These are phyloP conservation scores for Sanghuangporus weigelae DNA, from an alignment of 1,284 basidiomycete genomes.

Conservation along the genomic window DNA sequence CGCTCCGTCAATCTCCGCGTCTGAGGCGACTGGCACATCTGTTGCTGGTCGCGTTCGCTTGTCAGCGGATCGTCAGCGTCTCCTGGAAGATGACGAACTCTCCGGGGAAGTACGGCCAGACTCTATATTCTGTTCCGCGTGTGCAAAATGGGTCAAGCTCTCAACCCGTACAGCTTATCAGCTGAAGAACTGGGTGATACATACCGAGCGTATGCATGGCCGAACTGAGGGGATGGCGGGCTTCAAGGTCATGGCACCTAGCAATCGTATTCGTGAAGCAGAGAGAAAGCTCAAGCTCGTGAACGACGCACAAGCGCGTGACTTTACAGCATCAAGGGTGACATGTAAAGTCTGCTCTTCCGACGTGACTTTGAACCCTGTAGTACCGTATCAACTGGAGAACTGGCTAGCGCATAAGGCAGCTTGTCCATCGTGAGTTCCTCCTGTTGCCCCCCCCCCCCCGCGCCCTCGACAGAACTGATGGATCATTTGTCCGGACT, in stretches of 20 bases:
- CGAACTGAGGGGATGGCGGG: not conserved
- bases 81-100: constrained; percentile 12
- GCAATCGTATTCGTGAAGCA: constrained; percentile 14
- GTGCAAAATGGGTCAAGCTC: constrained; percentile 16
- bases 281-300: constrained; percentile 17
- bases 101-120: constrained; percentile 15
- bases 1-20: constrained; percentile 12
- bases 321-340: constrained; percentile 8
- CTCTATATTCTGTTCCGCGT: constrained; percentile 12
- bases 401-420: constrained; percentile 14
- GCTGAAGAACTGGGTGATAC: constrained; percentile 11
- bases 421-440: constrained; percentile 1
- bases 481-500: not conserved
- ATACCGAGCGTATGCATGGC: constrained; percentile 13
- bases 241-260: not conserved
- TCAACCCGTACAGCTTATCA: constrained; percentile 1
- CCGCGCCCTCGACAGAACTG: not conserved
- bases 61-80: constrained; percentile 4
- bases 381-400: constrained; percentile 10
- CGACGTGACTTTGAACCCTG: constrained; percentile 2
- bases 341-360: constrained; percentile 10
- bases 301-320: constrained; percentile 16
- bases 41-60: not conserved
- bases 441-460: not conserved
- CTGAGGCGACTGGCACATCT: constrained; percentile 1